Percentiles rank a stretch among this genome's conserved stretches.
Conservation (phyloP, 805 yeast genomes). For the Cyberlindnera lachancei region DNA sequence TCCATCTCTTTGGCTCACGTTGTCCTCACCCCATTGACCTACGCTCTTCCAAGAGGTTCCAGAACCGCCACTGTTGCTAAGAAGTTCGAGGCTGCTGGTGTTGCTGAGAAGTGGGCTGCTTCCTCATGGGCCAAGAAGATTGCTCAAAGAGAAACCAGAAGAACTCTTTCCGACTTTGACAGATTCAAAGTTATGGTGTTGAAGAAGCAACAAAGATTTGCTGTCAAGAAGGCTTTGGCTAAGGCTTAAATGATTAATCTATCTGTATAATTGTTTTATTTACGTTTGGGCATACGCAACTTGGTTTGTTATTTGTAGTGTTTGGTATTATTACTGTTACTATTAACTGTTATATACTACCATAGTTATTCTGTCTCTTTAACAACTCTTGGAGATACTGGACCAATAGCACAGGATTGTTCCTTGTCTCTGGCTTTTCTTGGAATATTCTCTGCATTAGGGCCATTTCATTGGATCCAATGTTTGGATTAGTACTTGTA, state of each 20-base stretch:
- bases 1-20: constrained; percentile 80
- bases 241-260: constrained; percentile 56
- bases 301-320: neutral
- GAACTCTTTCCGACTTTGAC: constrained; percentile 92
- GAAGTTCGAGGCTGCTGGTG: constrained; percentile 89
- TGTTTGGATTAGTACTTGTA: too few relatives aligned
- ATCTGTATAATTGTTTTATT: constrained; percentile 10
- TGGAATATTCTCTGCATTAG: constrained; percentile 18
- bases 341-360: neutral
- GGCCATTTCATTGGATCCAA: constrained; percentile 12
- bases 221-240: constrained; percentile 93
- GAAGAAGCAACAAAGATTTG: constrained; percentile 95
- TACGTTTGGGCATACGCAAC: constrained; percentile 4
- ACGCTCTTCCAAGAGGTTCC: constrained; percentile 92
- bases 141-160: constrained; percentile 90
- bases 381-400: constrained; percentile 14
- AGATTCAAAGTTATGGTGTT: constrained; percentile 98
- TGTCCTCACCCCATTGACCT: constrained; percentile 87
- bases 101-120: constrained; percentile 85
- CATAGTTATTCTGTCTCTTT: neutral
- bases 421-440: constrained; percentile 15
- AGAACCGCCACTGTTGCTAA: constrained; percentile 78
- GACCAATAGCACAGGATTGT: constrained; percentile 15
- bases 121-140: constrained; percentile 98
- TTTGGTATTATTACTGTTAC: neutral